Base-by-base conservation (phyloP, 1,284 basidiomycete species). In the Microbotryum violaceum region DNA sequence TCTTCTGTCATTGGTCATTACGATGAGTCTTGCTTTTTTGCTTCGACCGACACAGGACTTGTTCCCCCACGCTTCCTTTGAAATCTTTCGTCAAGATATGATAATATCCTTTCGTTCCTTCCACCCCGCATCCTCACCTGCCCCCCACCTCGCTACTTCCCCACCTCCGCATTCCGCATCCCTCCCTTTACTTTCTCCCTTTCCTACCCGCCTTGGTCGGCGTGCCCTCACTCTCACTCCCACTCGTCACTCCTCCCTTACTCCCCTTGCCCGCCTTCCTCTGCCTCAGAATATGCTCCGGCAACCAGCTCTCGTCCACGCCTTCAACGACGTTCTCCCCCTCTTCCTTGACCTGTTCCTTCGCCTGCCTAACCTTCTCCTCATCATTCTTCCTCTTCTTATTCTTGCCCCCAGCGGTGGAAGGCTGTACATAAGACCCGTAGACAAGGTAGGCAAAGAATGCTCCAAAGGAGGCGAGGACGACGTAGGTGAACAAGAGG, bases 251-350 rank as follows among this genome's bases (percentile, higher is more conserved):
- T 6, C 62, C 44, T 33, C 20, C 51, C 20, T 45, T n/a, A 45
- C 6, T 1, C 21, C 21, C 52, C 21, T 37, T 49, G 4, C 25
- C 27, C 16, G 33, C 49, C 49, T 59, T 61, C 25, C 58, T 46
- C 16, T 55, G 45, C 52, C 54, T 58, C 25, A 66, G 50, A 29
- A 68, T 66, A 27, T 69, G 67, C 21, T 62, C 58, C 21, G 70
- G 70, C 48, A 70, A 67, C 68, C 67, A 70, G 16, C 62, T 55
- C 48, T 61, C 60, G 18, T 66, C 67, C 21, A 60, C 33, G 2
- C 45, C 48, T n/a, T 64, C 49, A 18, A 54, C 56, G 14, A 55
- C 58, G 23, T 62, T 61, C 44, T 46, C 52, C 25, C 58, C 54
- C 50, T 63, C 64, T 25, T 56, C 27, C 37, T 44, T 14, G 37